Evolutionary conservation across 495 filamentous ascomycete genomes (phyloP).

Genomic region (Hyaloscypha hepaticicola): DNA sequence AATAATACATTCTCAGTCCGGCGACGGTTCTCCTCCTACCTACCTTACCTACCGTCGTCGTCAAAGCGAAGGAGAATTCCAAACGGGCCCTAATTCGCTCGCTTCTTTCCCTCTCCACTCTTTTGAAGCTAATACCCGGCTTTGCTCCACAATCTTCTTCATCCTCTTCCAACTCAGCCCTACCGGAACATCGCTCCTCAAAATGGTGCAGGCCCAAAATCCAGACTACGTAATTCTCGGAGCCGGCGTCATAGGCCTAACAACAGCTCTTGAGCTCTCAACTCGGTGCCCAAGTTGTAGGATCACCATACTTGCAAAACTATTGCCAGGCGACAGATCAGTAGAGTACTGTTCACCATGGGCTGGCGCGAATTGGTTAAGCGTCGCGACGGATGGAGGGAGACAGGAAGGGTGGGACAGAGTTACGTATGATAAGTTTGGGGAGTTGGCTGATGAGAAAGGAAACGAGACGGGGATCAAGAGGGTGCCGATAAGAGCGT

Average conservation of each 20-base stretch:
- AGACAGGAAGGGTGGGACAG: constrained; percentile 37
- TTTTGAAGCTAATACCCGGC: too few relatives aligned
- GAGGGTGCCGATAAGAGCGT: constrained; percentile 20
- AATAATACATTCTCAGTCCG: background rate
- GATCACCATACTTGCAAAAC: constrained; percentile 33
- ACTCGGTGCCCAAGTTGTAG: constrained; percentile 19
- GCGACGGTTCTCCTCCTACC: too few relatives aligned
- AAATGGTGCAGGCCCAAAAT: background rate
- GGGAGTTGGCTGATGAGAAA: constrained; percentile 40
- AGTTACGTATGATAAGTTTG: constrained; percentile 38
- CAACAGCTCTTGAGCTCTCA: constrained; percentile 32
- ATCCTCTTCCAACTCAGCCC: too few relatives aligned
- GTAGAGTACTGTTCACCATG: constrained; percentile 35
- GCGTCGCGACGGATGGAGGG: constrained; percentile 34
- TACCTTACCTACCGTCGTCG: too few relatives aligned
- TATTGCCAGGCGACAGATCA: constrained; percentile 35
- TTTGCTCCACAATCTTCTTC: too few relatives aligned
- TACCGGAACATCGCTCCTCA: background rate
- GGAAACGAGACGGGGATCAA: background rate
- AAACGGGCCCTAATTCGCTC: too few relatives aligned
- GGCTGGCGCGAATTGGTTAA: constrained; percentile 35
- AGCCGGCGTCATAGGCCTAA: constrained; percentile 35
- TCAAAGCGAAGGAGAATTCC: too few relatives aligned
- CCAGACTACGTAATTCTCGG: constrained; percentile 18
- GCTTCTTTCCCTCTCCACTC: too few relatives aligned